Evolutionary conservation across 768 basidiomycete species (phyloP).

Genomic region (Termitomyces eurrhizus): DNA sequence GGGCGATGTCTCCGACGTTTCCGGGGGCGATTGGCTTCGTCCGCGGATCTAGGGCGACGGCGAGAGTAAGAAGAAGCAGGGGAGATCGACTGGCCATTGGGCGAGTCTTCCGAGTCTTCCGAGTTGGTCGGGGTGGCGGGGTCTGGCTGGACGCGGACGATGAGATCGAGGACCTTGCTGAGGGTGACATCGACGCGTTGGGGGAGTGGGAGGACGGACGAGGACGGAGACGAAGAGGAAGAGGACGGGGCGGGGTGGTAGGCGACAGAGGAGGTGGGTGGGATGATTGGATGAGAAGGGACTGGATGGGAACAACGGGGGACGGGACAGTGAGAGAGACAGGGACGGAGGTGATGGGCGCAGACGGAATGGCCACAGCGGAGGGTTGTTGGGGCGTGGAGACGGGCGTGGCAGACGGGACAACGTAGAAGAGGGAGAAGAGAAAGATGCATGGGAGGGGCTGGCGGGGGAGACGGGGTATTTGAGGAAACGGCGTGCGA

Average conservation of each 20-base stretch:
- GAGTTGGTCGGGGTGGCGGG: constrained; percentile 10
- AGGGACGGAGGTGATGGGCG: constrained; percentile 38
- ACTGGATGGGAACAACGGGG: constrained; percentile 26
- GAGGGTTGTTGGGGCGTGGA: constrained; percentile 65
- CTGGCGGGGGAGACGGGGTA: background rate
- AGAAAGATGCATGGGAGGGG: constrained; percentile 11
- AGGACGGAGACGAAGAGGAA: constrained; percentile 18
- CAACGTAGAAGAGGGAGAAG: constrained; percentile 32
- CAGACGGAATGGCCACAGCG: constrained; percentile 87
- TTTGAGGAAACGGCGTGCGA: constrained; percentile 6
- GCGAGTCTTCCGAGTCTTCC: constrained; percentile 24
- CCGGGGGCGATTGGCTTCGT: constrained; percentile 10
- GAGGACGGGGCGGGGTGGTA: constrained; percentile 25
- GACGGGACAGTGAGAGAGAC: constrained; percentile 24
- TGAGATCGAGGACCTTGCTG: constrained; percentile 48
- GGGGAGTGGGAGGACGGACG: constrained; percentile 12
- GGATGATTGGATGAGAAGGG: constrained; percentile 33
- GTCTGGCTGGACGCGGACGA: constrained; percentile 16
- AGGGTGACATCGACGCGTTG: constrained; percentile 49
- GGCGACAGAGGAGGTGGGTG: constrained; percentile 31
- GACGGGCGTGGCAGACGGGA: constrained; percentile 50
- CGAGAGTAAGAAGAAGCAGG: constrained; percentile 16
- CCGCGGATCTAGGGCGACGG: constrained; percentile 11
- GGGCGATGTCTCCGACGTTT: constrained; percentile 13
- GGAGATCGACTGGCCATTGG: constrained; percentile 11